Evolutionary conservation across 2,329 filamentous ascomycete species (phyloP), one percentile per base, ranked within the genome.

Genomic region (Colletotrichum aenigma): DNA sequence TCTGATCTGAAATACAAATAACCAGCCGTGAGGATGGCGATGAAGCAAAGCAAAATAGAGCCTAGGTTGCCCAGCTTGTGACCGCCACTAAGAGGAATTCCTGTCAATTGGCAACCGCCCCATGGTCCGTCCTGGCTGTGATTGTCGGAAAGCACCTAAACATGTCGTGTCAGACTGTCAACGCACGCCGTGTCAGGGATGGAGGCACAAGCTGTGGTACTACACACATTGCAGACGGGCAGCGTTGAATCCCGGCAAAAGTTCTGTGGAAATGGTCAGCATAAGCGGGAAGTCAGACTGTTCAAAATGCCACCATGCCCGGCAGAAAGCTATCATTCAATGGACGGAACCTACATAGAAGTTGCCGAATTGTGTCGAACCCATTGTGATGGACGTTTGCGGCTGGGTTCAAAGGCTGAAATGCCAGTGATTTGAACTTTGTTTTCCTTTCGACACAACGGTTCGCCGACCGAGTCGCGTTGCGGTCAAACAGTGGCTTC

Each of bases 191-290:
- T 65, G 69, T 66, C 38, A 75, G 75, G 66, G 69, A 74, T 64
- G 78, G 67, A 28, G 62, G 28, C 32, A 24, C 18, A 24, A 56
- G 36, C 28, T 10, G 24, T 10, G 9, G 36, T 24, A 64, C 18
- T 70, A 91, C 93, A 81, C 90, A 96, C 94, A 90, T 96, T 96
- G 89, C 94, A 97, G 81, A 96, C 89, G 70, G 95, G 94, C 81
- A 96, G 88, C 74, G 94, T 96, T 80, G 94, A 94, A 87, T 96
- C 94, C 83, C 91, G 93, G 89, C 95, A 97, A 84, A 97, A 96
- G 83, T 94, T 87, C 94, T 96, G 81, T 82, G 75, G 26, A 52
- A 13, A 15, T 26, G 28, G 43, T 75, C 21, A 75, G 70, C 58
- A 73, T 71, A 64, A 68, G 56, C 76, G 79, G 79, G 76, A 73